phyloP scores from a whole-genome alignment of 257 asterid species.

The Prunella vulgaris region DNA sequence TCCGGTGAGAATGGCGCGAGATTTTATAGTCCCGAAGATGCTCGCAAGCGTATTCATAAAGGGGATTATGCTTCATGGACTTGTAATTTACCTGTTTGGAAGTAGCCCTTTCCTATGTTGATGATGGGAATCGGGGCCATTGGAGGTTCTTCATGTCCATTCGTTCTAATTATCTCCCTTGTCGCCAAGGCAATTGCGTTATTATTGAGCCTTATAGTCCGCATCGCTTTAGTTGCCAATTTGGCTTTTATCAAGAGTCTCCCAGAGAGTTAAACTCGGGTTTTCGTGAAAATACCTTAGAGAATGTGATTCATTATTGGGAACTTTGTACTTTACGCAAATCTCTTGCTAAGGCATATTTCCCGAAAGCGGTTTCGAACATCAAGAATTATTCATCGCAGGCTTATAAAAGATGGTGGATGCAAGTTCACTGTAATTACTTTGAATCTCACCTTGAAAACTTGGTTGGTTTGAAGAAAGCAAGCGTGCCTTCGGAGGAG shows the following conservation, averaged over 20 bases:
- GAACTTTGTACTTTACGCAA: not conserved
- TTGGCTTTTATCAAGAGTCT: too few species aligned
- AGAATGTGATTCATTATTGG: not conserved
- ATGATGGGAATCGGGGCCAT: too few species aligned
- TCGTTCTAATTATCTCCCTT: not conserved
- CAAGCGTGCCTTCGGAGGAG: too few species aligned
- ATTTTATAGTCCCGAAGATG: not conserved
- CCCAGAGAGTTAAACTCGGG: too few species aligned
- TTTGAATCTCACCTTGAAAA: not conserved
- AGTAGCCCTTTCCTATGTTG: not conserved
- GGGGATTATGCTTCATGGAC: not conserved
- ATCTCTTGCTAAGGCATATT: not conserved
- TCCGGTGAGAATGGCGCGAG: not conserved
- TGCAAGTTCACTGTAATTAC: not conserved
- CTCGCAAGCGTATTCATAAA: not conserved
- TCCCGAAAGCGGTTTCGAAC: not conserved
- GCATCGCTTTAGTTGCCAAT: too few species aligned
- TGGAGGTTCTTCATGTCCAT: not conserved
- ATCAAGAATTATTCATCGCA: not conserved
- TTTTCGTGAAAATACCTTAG: too few species aligned
- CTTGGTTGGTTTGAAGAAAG: too few species aligned
- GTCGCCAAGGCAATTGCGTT: not conserved
- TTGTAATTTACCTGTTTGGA: not conserved
- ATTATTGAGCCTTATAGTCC: not conserved
- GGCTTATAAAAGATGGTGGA: not conserved